Conservation (phyloP, 108 stramenopile genomes). For the Cylindrotheca closterium region DNA sequence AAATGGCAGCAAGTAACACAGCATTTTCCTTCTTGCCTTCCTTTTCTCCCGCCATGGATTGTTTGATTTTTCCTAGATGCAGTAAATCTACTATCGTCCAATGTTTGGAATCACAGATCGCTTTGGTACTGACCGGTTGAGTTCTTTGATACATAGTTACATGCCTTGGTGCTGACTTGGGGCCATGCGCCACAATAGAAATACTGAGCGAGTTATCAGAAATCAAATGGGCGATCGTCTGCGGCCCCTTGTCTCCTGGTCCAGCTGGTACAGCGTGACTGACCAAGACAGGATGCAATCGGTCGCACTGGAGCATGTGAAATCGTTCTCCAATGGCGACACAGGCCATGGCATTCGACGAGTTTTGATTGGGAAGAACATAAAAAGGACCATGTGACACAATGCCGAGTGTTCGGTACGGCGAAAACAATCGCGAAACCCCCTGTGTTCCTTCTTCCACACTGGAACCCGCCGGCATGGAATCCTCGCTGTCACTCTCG, state of each 20-base stretch:
- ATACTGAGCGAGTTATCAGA: conserved; percentile 69
- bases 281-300: conserved; percentile 71
- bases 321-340: conserved; percentile 77
- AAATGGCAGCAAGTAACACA: conserved; percentile 57
- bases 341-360: conserved; percentile 54
- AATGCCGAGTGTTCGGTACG: conserved; percentile 67
- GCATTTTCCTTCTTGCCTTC: conserved; percentile 75
- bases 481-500: no score
- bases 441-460: no score
- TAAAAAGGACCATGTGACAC: conserved; percentile 56
- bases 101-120: conserved; percentile 2
- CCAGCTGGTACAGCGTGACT: conserved; percentile 54
- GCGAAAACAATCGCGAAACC: conserved; percentile 69
- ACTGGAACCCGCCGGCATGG: no score
- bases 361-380: conserved; percentile 53
- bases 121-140: conserved; percentile 31
- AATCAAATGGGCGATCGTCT: conserved; percentile 46
- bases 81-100: conserved; percentile 74
- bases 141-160: conserved; percentile 63
- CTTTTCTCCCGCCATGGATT: conserved; percentile 53
- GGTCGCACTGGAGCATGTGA: conserved; percentile 67
- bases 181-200: conserved; percentile 59
- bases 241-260: conserved; percentile 1
- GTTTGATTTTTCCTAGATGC: conserved; percentile 60
- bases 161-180: conserved; percentile 20